Evolutionary conservation across 495 filamentous ascomycete species (phyloP).

Genomic region (Penicillium fimorum): DNA sequence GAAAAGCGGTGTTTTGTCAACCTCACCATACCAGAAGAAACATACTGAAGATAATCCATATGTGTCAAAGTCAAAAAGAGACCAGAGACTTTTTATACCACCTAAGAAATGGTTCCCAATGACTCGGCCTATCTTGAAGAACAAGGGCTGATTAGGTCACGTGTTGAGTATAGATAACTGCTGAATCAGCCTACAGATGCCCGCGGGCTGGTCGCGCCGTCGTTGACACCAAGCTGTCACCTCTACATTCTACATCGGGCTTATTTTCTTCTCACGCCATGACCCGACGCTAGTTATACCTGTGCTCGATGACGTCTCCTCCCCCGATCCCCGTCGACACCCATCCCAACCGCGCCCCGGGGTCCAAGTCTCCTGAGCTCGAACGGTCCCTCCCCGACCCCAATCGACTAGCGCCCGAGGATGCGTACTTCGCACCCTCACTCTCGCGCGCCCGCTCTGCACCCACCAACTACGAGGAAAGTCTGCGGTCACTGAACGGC

Average conservation of each 20-base stretch:
- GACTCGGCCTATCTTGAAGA: neutral
- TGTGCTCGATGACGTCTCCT: conserved; percentile 44
- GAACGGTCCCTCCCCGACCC: conserved; percentile 53
- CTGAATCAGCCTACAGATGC: conserved; percentile 6
- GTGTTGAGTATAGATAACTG: neutral
- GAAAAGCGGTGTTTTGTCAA: no score
- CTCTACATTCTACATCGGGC: conserved; percentile 3
- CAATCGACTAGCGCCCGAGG: conserved; percentile 74
- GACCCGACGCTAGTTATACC: conserved; percentile 28
- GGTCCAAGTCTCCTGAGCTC: conserved; percentile 39
- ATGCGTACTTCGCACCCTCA: conserved; percentile 67
- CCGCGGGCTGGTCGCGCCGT: conserved; percentile 22
- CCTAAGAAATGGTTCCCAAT: neutral
- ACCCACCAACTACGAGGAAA: conserved; percentile 42
- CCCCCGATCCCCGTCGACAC: conserved; percentile 47
- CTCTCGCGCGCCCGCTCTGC: conserved; percentile 54
- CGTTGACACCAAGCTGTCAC: conserved; percentile 5
- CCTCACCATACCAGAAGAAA: no score
- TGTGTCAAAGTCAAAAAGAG: no score
- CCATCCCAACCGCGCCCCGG: conserved; percentile 41
- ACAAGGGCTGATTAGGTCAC: conserved; percentile 2
- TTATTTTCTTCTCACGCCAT: conserved; percentile 23
- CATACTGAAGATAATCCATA: no score
- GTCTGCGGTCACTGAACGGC: conserved; percentile 32
- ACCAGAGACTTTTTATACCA: neutral